These are phyloP conservation scores for Helicocarpus griseus DNA, from an alignment of 2,329 filamentous ascomycete species.

Conservation along the genomic window DNA sequence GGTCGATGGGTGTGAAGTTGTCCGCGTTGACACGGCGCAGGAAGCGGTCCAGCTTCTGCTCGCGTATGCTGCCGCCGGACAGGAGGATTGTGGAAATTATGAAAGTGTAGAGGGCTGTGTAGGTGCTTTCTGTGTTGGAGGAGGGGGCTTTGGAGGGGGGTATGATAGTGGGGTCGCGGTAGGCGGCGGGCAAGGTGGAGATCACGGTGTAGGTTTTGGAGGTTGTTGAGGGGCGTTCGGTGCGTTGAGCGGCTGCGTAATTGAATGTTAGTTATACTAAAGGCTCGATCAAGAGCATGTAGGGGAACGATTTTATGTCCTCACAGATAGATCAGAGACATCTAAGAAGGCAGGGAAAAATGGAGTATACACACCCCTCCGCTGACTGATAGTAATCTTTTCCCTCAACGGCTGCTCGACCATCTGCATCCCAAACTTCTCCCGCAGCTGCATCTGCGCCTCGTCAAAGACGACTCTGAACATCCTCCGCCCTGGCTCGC, in stretches of 20 bases:
- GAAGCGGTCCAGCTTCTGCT: slow-evolving; percentile 68
- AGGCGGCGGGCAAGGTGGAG: slow-evolving; percentile 59
- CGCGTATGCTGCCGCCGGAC: slow-evolving; percentile 60
- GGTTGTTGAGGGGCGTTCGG: slow-evolving; percentile 33
- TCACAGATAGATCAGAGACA: background rate
- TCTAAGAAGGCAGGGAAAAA: background rate
- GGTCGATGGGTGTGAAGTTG: slow-evolving; percentile 62
- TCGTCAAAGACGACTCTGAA: slow-evolving; percentile 70
- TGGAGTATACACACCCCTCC: slow-evolving; percentile 50
- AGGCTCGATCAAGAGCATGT: background rate
- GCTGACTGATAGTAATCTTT: slow-evolving; percentile 69
- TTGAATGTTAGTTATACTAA: background rate
- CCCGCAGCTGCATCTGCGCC: slow-evolving; percentile 62
- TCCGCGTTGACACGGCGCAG: slow-evolving; percentile 67
- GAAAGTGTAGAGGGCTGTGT: slow-evolving; percentile 70
- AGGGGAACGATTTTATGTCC: background rate
- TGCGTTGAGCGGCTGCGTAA: slow-evolving; percentile 39
- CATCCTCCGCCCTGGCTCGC: slow-evolving; percentile 52
- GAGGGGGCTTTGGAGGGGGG: slow-evolving; percentile 58
- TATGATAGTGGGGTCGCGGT: slow-evolving; percentile 58
- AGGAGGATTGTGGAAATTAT: slow-evolving; percentile 69
- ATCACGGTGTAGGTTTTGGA: slow-evolving; percentile 69
- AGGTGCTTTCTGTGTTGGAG: slow-evolving; percentile 61
- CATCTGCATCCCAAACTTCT: slow-evolving; percentile 86
- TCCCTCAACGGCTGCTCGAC: slow-evolving; percentile 71